Conservation (phyloP, 1,284 basidiomycete species). For the Trametes pubescens region DNA sequence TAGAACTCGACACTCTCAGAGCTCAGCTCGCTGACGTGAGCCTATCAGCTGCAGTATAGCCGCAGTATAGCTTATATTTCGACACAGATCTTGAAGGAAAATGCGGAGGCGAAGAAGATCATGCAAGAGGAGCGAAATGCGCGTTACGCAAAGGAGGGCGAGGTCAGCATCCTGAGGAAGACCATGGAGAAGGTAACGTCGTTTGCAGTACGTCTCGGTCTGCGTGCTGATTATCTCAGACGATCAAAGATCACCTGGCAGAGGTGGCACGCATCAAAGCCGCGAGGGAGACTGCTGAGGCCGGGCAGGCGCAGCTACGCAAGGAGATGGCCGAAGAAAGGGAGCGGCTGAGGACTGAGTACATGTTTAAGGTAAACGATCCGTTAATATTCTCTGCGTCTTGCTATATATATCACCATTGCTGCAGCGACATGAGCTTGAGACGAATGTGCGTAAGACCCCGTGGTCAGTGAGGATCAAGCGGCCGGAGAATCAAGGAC, state of each 20-base stretch:
- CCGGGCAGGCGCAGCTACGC: slow-evolving; percentile 59
- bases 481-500: slow-evolving; percentile 46
- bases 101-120: slow-evolving; percentile 52
- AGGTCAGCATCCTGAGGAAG: slow-evolving; percentile 66
- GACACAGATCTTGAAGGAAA: slow-evolving; percentile 57
- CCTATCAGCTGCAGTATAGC: background rate
- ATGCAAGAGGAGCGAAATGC: slow-evolving; percentile 57
- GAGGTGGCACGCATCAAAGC: slow-evolving; percentile 65
- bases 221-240: slow-evolving; percentile 47
- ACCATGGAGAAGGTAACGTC: slow-evolving; percentile 61
- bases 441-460: slow-evolving; percentile 62
- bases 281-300: slow-evolving; percentile 67
- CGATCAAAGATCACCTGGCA: slow-evolving; percentile 61
- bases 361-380: slow-evolving; percentile 67
- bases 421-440: slow-evolving; percentile 75
- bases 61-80: background rate
- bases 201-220: background rate
- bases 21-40: slow-evolving; percentile 58
- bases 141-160: slow-evolving; percentile 64
- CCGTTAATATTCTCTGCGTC: background rate
- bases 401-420: slow-evolving; percentile 18
- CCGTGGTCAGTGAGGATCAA: slow-evolving; percentile 52
- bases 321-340: slow-evolving; percentile 71
- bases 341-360: slow-evolving; percentile 74
- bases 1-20: slow-evolving; percentile 46